Conservation (phyloP, 768 basidiomycete species). For the Collybia sp. region DNA sequence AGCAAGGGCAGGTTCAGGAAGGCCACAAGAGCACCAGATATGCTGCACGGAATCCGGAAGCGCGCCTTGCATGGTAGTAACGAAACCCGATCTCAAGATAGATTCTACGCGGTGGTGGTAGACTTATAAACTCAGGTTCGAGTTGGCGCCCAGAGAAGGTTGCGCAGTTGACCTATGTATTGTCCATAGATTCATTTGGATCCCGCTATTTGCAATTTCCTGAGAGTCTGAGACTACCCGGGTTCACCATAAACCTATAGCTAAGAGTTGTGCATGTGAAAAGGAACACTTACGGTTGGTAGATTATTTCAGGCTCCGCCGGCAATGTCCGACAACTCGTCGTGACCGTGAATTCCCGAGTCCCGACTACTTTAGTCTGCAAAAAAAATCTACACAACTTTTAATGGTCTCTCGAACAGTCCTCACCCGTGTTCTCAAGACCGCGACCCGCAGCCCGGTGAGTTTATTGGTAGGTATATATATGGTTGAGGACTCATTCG, state of each 20-base stretch:
- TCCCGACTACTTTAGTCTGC: conserved; percentile 3
- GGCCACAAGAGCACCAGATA: conserved; percentile 36
- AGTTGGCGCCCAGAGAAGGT: too few species aligned
- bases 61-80: too few species aligned
- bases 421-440: conserved; percentile 38
- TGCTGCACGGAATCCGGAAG: not conserved
- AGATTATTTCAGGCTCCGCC: not conserved
- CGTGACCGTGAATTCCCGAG: conserved; percentile 31
- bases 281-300: too few species aligned
- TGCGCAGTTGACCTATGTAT: too few species aligned
- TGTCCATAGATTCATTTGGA: too few species aligned
- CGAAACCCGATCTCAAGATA: too few species aligned
- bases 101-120: too few species aligned
- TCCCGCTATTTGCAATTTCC: too few species aligned
- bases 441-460: conserved; percentile 35
- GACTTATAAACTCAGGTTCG: too few species aligned
- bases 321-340: conserved; percentile 1
- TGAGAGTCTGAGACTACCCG: too few species aligned
- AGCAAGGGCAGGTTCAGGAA: conserved; percentile 31
- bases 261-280: too few species aligned
- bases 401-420: conserved; percentile 37
- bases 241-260: too few species aligned
- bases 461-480: conserved; percentile 8
- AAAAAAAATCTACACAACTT: conserved; percentile 24
- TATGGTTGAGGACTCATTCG: not conserved